These are phyloP conservation scores for Protomyces lactucae-debilis DNA, from an alignment of 1,139 yeast species.

Conservation along the genomic window DNA sequence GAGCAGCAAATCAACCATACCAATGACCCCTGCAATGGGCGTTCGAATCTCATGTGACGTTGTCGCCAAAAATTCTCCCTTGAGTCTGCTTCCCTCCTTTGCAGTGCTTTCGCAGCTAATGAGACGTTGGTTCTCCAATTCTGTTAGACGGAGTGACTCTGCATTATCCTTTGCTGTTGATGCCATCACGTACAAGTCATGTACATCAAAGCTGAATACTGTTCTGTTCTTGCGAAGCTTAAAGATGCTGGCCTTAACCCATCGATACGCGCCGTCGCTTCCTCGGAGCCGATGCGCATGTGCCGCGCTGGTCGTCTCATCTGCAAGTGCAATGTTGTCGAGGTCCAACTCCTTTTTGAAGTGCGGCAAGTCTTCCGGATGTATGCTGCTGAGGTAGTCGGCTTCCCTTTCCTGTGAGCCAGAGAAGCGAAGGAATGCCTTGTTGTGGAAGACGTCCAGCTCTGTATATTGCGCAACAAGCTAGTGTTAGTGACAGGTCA, in stretches of 20 bases:
- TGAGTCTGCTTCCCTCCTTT: constrained; percentile 22
- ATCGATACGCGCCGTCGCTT: constrained; percentile 38
- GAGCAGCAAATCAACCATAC: constrained; percentile 85
- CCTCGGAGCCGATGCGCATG: constrained; percentile 33
- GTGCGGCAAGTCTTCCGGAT: constrained; percentile 8
- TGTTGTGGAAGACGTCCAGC: constrained; percentile 12
- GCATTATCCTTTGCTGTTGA: constrained; percentile 4
- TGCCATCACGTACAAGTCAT: constrained; percentile 15
- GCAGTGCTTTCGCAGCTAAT: constrained; percentile 11
- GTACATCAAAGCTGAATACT: constrained; percentile 15
- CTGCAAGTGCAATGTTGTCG: background rate
- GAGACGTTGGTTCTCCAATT: constrained; percentile 11
- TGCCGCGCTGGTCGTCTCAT: background rate
- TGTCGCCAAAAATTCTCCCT: constrained; percentile 24
- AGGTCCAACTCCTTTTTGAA: background rate
- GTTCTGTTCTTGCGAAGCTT: constrained; percentile 3
- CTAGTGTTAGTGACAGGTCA: background rate
- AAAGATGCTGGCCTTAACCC: constrained; percentile 26
- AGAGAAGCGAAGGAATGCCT: constrained; percentile 8
- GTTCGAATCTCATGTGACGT: constrained; percentile 72
- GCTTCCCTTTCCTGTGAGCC: background rate
- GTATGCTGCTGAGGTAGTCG: constrained; percentile 3
- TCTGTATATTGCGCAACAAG: constrained; percentile 16
- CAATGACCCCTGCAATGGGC: constrained; percentile 85
- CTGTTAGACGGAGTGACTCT: background rate